These are phyloP conservation scores for Rubia balearica DNA, from an alignment of 305 asterid genomes.

Conservation along the genomic window DNA sequence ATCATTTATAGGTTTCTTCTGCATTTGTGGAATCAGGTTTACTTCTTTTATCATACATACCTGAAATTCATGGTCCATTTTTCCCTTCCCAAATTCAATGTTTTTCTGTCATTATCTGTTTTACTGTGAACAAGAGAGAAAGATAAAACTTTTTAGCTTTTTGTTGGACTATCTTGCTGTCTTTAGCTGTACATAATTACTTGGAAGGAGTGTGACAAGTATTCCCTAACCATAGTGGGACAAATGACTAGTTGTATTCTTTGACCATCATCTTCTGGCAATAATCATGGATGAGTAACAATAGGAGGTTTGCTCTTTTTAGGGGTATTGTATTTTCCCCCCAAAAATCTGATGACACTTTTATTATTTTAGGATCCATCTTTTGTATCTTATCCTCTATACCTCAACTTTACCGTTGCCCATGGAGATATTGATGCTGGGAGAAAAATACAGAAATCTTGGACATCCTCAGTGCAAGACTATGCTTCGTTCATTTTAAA, in stretches of 20 bases:
- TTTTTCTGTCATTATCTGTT: neutral
- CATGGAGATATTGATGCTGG: slow-evolving; percentile 25
- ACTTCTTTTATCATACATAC: slow-evolving; percentile 20
- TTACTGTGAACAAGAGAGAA: neutral
- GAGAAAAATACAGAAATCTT: slow-evolving; percentile 28
- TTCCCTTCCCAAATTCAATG: neutral
- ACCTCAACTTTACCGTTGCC: slow-evolving; percentile 30
- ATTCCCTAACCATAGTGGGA: neutral
- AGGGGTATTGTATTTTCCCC: neutral
- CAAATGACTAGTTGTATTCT: neutral
- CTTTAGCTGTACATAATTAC: neutral
- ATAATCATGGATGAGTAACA: neutral
- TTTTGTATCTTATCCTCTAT: slow-evolving; percentile 37
- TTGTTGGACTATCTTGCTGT: neutral
- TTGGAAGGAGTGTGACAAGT: neutral
- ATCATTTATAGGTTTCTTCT: slow-evolving; percentile 52
- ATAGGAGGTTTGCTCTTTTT: too few relatives aligned
- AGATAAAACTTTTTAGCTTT: neutral
- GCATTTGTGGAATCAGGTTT: slow-evolving; percentile 80
- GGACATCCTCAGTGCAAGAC: slow-evolving; percentile 51
- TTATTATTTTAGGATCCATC: slow-evolving; percentile 61
- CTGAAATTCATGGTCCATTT: slow-evolving; percentile 17
- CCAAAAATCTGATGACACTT: neutral
- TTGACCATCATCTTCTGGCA: neutral
- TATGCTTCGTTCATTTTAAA: slow-evolving; percentile 38